These are phyloP conservation scores for Cladosporium sp. DNA, from an alignment of 2,329 filamentous ascomycete species.

Conservation along the genomic window DNA sequence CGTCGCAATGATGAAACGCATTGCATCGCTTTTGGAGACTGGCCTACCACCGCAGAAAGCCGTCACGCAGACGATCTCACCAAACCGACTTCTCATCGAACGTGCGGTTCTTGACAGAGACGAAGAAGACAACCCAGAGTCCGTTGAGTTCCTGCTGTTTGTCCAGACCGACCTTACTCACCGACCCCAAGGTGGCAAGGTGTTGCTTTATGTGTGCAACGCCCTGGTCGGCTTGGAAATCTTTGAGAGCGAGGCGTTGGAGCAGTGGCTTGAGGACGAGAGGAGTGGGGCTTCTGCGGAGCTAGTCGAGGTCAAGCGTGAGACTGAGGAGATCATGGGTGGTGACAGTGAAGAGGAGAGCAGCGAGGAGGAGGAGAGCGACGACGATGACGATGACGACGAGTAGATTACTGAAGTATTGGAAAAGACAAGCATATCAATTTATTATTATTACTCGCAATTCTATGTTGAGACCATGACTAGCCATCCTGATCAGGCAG, in stretches of 20 bases:
- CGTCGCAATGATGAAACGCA: slow-evolving; percentile 78
- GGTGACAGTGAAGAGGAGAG: slow-evolving; percentile 72
- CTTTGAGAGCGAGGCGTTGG: slow-evolving; percentile 83
- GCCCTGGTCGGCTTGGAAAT: slow-evolving; percentile 83
- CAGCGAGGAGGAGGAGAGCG: slow-evolving; percentile 57
- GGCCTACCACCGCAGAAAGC: slow-evolving; percentile 41
- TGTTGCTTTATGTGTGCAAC: slow-evolving; percentile 78
- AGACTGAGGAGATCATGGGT: slow-evolving; percentile 74
- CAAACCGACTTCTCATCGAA: slow-evolving; percentile 61
- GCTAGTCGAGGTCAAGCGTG: slow-evolving; percentile 69
- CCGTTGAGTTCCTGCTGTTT: slow-evolving; percentile 80
- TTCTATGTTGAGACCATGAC: no score
- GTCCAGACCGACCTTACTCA: slow-evolving; percentile 77
- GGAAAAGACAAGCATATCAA: not conserved
- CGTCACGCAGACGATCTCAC: slow-evolving; percentile 43
- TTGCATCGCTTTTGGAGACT: slow-evolving; percentile 66
- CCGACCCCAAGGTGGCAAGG: slow-evolving; percentile 61
- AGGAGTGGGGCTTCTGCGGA: slow-evolving; percentile 66
- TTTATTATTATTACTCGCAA: not conserved
- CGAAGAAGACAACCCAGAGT: slow-evolving; percentile 59
- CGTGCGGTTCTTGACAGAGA: slow-evolving; percentile 59
- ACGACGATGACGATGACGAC: slow-evolving; percentile 41
- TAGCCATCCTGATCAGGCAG: not conserved
- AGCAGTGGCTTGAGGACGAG: slow-evolving; percentile 84
- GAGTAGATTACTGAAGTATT: slow-evolving; percentile 18